Evolutionary conservation across 768 basidiomycete species (phyloP), one percentile per base, ranked within the genome.

Genomic region (Amylocystis lapponica): DNA sequence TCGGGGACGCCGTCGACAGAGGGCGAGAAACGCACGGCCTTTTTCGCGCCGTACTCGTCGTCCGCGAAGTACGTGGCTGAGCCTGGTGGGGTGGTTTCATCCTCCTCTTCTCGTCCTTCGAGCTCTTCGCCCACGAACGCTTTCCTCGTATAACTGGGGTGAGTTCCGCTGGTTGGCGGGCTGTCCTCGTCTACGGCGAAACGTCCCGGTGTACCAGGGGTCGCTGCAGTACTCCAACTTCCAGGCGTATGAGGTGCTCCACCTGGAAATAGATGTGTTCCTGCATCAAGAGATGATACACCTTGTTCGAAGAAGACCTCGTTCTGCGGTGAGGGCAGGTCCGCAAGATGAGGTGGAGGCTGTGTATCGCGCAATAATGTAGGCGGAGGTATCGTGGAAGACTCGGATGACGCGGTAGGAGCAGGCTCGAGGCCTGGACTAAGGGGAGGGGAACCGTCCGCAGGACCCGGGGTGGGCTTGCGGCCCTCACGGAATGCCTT

Each of bases 401-500:
- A 60, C 11, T 39, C 39, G n/a, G 59, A 56, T 10, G 45, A 43
- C 6, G 67, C 41, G 30, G 60, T 43, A 41, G 53, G 17, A 11
- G 31, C 34, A 7, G 32, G 43, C 9, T 30, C 30, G 10, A 32
- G 41, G 5, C 23, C 30, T 10, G 31, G 22, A 14, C 19, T n/a
- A n/a, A n/a, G n/a, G n/a, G n/a, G n/a, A n/a, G n/a, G n/a, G n/a
- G n/a, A 61, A 47, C 27, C 70, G 39, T 74, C 79, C 35, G 86
- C 80, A 45, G 89, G 86, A 2, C 90, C 95, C 2, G 93, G 78
- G 2, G 70, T 66, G 9, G 95, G 93, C 52, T 74, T 79, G 17
- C 87, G 77, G 4, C 96, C 94, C 62, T 97, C 95, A n/a, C 94
- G 81, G 58, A 93, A 77, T 1, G 95, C 93, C 62, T 89, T 97